phyloP scores from a whole-genome alignment of 2,329 filamentous ascomycete species.

The Nemania sp. region DNA sequence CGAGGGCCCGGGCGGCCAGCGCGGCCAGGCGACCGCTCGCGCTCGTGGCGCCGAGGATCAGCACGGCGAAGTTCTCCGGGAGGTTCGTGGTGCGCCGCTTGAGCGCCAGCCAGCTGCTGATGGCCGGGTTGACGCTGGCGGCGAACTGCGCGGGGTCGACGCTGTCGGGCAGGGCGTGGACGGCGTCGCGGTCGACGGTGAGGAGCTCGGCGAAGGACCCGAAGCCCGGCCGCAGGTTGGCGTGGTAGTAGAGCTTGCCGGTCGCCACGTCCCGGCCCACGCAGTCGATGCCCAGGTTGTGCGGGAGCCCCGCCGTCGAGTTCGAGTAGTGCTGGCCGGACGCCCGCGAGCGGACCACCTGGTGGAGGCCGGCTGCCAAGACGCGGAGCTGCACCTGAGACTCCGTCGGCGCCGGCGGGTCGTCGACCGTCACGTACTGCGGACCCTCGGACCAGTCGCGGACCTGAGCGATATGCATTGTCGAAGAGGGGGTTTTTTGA shows the following conservation, averaged over 20 bases:
- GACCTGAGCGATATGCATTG: conserved; percentile 39
- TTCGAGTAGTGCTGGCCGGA: conserved; percentile 60
- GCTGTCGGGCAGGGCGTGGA: conserved; percentile 47
- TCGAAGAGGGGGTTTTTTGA: background rate
- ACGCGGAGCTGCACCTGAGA: conserved; percentile 55
- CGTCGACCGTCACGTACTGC: conserved; percentile 40
- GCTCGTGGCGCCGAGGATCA: conserved; percentile 59
- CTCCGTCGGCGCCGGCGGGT: conserved; percentile 43
- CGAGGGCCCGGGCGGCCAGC: conserved; percentile 51
- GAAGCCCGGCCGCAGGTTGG: conserved; percentile 42
- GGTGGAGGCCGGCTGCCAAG: conserved; percentile 56
- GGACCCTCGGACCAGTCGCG: conserved; percentile 38
- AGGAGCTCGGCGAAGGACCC: conserved; percentile 54
- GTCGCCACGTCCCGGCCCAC: conserved; percentile 52
- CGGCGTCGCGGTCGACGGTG: conserved; percentile 48
- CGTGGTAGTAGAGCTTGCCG: conserved; percentile 56
- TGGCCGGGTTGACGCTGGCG: conserved; percentile 57
- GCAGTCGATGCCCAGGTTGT: conserved; percentile 58
- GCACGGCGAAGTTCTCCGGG: conserved; percentile 49
- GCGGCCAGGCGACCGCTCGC: conserved; percentile 57
- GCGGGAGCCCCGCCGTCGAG: conserved; percentile 52
- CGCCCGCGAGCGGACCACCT: conserved; percentile 58
- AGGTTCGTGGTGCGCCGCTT: conserved; percentile 48
- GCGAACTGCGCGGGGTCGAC: conserved; percentile 57
- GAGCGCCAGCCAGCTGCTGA: conserved; percentile 63